phyloP scores from a whole-genome alignment of 225 moss, liverwort and hornwort genomes.

The Ulota crispa region DNA sequence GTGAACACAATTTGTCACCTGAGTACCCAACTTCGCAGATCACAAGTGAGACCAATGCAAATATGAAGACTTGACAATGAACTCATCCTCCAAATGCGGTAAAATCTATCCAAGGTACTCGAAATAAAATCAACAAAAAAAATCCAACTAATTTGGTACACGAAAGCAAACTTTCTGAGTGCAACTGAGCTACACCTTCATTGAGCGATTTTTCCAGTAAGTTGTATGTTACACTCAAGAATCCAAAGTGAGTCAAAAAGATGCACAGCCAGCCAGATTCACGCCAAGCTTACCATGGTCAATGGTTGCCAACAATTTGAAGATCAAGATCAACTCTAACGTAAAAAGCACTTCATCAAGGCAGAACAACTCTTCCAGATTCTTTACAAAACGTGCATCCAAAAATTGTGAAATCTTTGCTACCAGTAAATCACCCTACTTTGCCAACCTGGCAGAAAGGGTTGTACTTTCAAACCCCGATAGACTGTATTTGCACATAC shows the following conservation, averaged over 20 bases:
- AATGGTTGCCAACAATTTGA: background rate
- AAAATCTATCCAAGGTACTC: background rate
- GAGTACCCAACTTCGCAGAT: background rate
- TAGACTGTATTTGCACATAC: background rate
- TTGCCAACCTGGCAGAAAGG: background rate
- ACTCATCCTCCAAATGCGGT: background rate
- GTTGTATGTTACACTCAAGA: background rate
- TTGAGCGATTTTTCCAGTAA: background rate
- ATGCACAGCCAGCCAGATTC: background rate
- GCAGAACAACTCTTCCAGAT: background rate
- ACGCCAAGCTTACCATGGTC: background rate
- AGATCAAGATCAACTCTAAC: background rate
- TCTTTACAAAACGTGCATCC: background rate
- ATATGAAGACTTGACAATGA: background rate
- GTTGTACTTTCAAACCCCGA: background rate
- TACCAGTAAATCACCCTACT: background rate
- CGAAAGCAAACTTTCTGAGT: background rate
- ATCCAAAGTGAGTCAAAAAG: background rate
- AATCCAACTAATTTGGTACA: background rate
- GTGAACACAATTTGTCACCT: background rate
- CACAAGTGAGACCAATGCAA: background rate
- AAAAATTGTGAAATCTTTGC: background rate
- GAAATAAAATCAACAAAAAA: background rate
- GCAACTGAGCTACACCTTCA: background rate
- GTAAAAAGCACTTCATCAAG: background rate